A percentile compares a stretch with the other conserved stretches of the same genome.
Conservation (phyloP, 2,329 filamentous ascomycete species). For the Cryphonectria carpinicola region DNA sequence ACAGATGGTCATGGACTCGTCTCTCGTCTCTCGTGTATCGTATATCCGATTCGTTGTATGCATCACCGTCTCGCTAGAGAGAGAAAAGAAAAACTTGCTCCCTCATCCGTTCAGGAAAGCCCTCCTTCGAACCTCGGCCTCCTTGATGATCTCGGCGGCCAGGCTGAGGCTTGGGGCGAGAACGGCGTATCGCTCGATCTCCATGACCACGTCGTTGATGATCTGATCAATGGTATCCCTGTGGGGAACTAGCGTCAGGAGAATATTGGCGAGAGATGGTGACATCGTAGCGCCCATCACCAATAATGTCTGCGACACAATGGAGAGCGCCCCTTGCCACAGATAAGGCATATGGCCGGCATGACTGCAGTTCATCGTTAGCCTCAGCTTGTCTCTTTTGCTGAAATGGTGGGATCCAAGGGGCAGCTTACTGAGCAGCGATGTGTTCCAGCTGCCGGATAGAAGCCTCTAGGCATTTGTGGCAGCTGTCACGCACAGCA, state of each 20-base stretch:
- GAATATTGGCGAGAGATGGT: constrained; percentile 68
- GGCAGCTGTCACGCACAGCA: constrained; percentile 75
- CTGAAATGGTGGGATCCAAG: constrained; percentile 15
- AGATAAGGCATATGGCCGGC: constrained; percentile 84
- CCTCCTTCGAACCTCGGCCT: constrained; percentile 74
- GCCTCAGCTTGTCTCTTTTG: background rate
- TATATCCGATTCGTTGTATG: background rate
- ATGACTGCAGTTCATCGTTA: constrained; percentile 53
- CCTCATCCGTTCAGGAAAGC: constrained; percentile 59
- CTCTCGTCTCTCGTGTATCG: background rate
- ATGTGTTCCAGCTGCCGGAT: constrained; percentile 81
- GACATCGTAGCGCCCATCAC: constrained; percentile 87
- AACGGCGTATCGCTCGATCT: constrained; percentile 74
- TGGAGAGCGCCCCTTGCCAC: constrained; percentile 82
- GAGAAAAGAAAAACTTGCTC: background rate
- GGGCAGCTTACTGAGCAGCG: constrained; percentile 67
- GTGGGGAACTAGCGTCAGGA: constrained; percentile 60
- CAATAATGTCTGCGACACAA: constrained; percentile 79
- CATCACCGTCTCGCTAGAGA: background rate
- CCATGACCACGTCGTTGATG: constrained; percentile 75
- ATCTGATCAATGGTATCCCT: constrained; percentile 72
- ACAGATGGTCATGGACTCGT: background rate
- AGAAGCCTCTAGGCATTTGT: constrained; percentile 80
- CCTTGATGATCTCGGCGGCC: constrained; percentile 79
- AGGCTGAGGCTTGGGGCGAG: constrained; percentile 76